A percentile compares a stretch with the other conserved stretches of the same genome.
Conservation (phyloP, 441 rosid genomes). For the Geranium incanum region DNA sequence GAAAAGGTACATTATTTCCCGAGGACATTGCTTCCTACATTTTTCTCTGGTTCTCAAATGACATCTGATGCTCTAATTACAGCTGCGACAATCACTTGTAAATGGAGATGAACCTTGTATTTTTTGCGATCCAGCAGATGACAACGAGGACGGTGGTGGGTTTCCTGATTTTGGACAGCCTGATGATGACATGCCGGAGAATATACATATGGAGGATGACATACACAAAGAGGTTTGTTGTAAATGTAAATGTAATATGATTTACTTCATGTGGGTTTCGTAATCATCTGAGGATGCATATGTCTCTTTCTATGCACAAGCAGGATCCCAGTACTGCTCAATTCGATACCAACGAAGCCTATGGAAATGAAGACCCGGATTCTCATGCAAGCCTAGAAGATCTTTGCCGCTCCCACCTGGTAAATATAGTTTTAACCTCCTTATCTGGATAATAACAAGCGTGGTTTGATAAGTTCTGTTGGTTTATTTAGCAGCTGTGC, state of each 20-base stretch:
- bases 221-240: not conserved
- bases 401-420: conserved; percentile 88
- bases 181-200: conserved; percentile 8
- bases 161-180: conserved; percentile 2
- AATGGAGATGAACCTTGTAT: conserved; percentile 25
- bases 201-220: not conserved
- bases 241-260: not conserved
- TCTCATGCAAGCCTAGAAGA: conserved; percentile 78
- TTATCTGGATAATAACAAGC: not conserved
- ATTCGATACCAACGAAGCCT: conserved; percentile 32
- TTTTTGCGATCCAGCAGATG: not conserved
- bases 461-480: not conserved
- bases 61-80: not conserved
- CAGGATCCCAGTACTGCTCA: conserved; percentile 30
- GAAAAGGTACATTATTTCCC: conserved; percentile 2
- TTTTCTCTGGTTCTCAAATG: not conserved
- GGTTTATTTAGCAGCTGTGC: not conserved
- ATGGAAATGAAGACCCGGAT: conserved; percentile 33
- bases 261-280: not conserved
- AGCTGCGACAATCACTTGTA: conserved; percentile 34
- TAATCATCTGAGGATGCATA: conserved; percentile 19
- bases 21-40: not conserved
- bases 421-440: conserved; percentile 30
- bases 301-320: conserved; percentile 27
- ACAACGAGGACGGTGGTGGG: not conserved